phyloP scores from a whole-genome alignment of 1,284 basidiomycete species.

The Cystobasidiaceae sp. region DNA sequence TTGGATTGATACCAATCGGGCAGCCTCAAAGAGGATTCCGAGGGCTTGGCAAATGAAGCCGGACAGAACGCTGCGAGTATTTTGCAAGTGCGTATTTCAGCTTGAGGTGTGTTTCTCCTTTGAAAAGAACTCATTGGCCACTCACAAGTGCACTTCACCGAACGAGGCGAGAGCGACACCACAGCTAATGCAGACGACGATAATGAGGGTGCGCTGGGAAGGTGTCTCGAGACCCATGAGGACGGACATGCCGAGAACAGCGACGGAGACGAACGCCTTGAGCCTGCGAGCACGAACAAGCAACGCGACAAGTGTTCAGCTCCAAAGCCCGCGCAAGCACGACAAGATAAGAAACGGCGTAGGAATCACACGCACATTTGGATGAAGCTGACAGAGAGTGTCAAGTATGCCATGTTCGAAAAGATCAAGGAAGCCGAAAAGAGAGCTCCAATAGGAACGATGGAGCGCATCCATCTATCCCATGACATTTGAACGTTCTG shows the following conservation, averaged over 20 bases:
- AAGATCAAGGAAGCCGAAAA: constrained; percentile 51
- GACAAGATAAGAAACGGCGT: neutral
- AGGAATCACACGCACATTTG: constrained; percentile 48
- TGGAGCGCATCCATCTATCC: constrained; percentile 46
- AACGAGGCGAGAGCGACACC: constrained; percentile 48
- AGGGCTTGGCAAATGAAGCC: constrained; percentile 50
- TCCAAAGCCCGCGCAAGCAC: constrained; percentile 11
- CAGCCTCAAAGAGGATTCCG: constrained; percentile 50
- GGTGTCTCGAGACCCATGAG: constrained; percentile 43
- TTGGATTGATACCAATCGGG: constrained; percentile 51
- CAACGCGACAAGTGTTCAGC: constrained; percentile 47
- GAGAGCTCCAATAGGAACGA: constrained; percentile 51
- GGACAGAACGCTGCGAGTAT: constrained; percentile 31
- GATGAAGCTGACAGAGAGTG: constrained; percentile 50
- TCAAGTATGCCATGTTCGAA: constrained; percentile 52
- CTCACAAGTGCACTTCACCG: constrained; percentile 47
- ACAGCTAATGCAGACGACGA: constrained; percentile 50
- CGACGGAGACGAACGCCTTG: constrained; percentile 49
- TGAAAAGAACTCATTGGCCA: neutral
- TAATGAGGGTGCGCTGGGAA: constrained; percentile 44
- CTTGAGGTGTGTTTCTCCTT: neutral
- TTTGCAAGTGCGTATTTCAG: neutral
- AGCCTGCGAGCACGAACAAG: constrained; percentile 46
- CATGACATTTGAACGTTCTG: constrained; percentile 43
- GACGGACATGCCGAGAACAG: constrained; percentile 41